These are phyloP conservation scores for Rubia yunnanensis DNA, from an alignment of 257 asterid species.

Conservation along the genomic window DNA sequence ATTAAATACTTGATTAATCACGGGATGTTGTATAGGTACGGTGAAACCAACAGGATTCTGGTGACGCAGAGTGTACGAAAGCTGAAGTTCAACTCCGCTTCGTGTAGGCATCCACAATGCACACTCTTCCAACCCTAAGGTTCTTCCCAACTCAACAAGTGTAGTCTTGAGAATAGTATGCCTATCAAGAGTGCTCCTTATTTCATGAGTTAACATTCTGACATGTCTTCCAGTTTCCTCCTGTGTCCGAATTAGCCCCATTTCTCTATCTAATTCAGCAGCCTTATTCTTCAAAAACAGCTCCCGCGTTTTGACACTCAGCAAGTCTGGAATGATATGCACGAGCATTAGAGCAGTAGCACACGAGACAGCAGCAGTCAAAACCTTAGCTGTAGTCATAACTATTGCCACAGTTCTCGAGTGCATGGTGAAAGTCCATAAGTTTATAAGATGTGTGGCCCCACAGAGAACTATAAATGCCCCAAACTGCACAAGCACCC, in stretches of 20 bases:
- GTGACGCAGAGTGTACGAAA: slow-evolving; percentile 85
- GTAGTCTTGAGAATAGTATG: slow-evolving; percentile 91
- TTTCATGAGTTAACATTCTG: slow-evolving; percentile 97
- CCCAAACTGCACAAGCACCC: slow-evolving; percentile 99
- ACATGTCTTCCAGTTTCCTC: slow-evolving; percentile 98
- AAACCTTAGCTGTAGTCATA: slow-evolving; percentile 69
- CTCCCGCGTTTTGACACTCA: slow-evolving; percentile 94
- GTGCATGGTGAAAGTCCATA: slow-evolving; percentile 82
- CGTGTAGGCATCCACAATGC: slow-evolving; percentile 99
- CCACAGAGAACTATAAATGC: slow-evolving; percentile 98
- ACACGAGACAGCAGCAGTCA: slow-evolving; percentile 91
- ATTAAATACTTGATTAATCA: slow-evolving; percentile 64
- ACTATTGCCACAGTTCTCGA: slow-evolving; percentile 84
- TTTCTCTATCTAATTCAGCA: slow-evolving; percentile 91
- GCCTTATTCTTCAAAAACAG: slow-evolving; percentile 85
- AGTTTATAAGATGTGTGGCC: slow-evolving; percentile 83
- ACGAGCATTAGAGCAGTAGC: slow-evolving; percentile 94
- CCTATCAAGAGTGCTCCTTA: slow-evolving; percentile 94
- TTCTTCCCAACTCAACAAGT: slow-evolving; percentile 90
- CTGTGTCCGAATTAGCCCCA: slow-evolving; percentile 95
- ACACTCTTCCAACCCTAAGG: slow-evolving; percentile 83
- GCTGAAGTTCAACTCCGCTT: slow-evolving; percentile 88
- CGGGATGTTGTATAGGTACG: slow-evolving; percentile 84
- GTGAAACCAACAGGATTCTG: slow-evolving; percentile 82
- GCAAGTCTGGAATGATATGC: slow-evolving; percentile 91